phyloP scores from a whole-genome alignment of 2,329 filamentous ascomycete genomes.

The Penicillium oxalicum region DNA sequence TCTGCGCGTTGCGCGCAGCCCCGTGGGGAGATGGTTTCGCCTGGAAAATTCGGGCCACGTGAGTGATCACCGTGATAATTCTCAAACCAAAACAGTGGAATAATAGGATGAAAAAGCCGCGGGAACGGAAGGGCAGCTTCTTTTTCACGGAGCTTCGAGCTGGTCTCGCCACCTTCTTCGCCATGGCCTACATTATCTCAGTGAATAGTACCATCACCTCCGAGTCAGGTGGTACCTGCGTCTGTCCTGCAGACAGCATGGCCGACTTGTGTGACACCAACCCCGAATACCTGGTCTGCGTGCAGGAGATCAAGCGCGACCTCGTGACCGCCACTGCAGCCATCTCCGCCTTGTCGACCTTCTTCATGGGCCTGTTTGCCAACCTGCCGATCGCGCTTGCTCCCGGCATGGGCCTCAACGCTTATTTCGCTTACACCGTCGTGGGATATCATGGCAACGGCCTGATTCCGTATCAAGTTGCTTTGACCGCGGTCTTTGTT shows the following conservation, averaged over 20 bases:
- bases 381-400: slow-evolving; percentile 71
- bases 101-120: slow-evolving; percentile 44
- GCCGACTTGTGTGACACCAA: slow-evolving; percentile 45
- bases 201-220: slow-evolving; percentile 65
- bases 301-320: slow-evolving; percentile 63
- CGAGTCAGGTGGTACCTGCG: slow-evolving; percentile 67
- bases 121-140: slow-evolving; percentile 65
- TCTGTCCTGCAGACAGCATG: slow-evolving; percentile 53
- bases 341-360: slow-evolving; percentile 71
- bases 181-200: slow-evolving; percentile 74
- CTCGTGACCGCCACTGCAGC: slow-evolving; percentile 79
- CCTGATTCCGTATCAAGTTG: slow-evolving; percentile 65
- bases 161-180: slow-evolving; percentile 71
- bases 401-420: slow-evolving; percentile 76
- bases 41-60: slow-evolving; percentile 79
- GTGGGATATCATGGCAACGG: slow-evolving; percentile 73
- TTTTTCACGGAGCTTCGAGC: slow-evolving; percentile 83
- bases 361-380: slow-evolving; percentile 75
- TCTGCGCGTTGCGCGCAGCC: slow-evolving; percentile 53
- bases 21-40: slow-evolving; percentile 67
- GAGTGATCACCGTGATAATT: slow-evolving; percentile 36
- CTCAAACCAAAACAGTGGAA: not conserved
- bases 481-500: slow-evolving; percentile 79
- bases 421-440: slow-evolving; percentile 77
- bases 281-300: slow-evolving; percentile 40